These are phyloP conservation scores for Eucommia ulmoides DNA, from an alignment of 257 asterid species.

Conservation along the genomic window DNA sequence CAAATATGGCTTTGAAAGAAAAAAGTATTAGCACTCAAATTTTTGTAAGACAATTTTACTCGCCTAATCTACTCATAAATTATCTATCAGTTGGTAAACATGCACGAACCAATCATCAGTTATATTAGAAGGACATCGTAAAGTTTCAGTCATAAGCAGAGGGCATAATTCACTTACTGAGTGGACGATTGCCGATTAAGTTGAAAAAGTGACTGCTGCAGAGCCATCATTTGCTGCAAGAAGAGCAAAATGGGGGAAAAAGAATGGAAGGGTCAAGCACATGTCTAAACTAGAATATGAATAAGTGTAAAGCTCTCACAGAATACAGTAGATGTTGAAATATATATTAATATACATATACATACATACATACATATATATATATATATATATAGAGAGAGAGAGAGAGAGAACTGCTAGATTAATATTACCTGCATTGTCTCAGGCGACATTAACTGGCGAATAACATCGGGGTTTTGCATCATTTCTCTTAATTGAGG, in stretches of 20 bases:
- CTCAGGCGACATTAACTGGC: constrained; percentile 37
- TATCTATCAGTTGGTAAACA: too few relatives aligned
- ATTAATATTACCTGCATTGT: constrained; percentile 40
- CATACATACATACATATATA: not conserved
- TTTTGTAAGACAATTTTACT: too few relatives aligned
- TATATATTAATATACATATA: not conserved
- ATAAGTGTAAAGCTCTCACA: not conserved
- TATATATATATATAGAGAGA: not conserved
- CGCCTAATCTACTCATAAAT: too few relatives aligned
- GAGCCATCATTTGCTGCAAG: constrained; percentile 37
- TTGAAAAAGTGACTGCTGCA: constrained; percentile 38
- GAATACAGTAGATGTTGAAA: not conserved
- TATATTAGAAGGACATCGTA: too few relatives aligned
- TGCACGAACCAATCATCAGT: too few relatives aligned
- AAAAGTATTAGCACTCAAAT: too few relatives aligned
- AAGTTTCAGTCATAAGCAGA: too few relatives aligned
- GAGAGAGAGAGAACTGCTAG: too few relatives aligned
- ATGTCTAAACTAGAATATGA: not conserved
- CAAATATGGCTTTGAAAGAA: too few relatives aligned
- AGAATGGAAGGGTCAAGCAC: constrained; percentile 2
- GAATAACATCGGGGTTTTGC: constrained; percentile 51
- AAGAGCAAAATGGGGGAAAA: constrained; percentile 7
- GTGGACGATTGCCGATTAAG: constrained; percentile 30
- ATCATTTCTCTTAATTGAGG: constrained; percentile 55
- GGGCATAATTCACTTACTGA: constrained; percentile 44